Evolutionary conservation across 2,329 filamentous ascomycete genomes (phyloP).

Genomic region (Whalleya microplaca): DNA sequence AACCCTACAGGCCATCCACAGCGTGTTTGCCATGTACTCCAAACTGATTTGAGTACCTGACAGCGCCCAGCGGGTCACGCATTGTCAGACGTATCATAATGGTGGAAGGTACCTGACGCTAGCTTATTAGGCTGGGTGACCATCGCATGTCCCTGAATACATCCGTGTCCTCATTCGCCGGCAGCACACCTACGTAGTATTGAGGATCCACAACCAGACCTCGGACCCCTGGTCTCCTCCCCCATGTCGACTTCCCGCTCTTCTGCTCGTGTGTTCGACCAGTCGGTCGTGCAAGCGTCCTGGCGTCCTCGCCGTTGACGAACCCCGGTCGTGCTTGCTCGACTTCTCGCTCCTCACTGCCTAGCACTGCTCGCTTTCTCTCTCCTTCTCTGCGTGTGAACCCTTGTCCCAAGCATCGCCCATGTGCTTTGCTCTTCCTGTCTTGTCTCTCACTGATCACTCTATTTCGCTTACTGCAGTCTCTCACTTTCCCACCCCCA

Average conservation of each 20-base stretch:
- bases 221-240: constrained; percentile 10
- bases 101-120: constrained; percentile 24
- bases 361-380: constrained; percentile 9
- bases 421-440: too few relatives aligned
- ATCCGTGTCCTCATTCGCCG: constrained; percentile 19
- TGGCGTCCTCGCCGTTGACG: background rate
- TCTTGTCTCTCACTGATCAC: too few relatives aligned
- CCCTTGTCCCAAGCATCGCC: too few relatives aligned
- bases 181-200: too few relatives aligned
- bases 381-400: background rate
- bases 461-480: constrained; percentile 9
- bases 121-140: constrained; percentile 12
- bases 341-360: too few relatives aligned
- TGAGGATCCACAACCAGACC: constrained; percentile 15
- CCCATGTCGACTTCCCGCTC: constrained; percentile 23
- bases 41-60: constrained; percentile 16
- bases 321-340: background rate
- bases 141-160: constrained; percentile 18
- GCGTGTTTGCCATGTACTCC: constrained; percentile 23
- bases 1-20: constrained; percentile 10
- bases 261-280: constrained; percentile 13
- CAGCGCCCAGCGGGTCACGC: constrained; percentile 9
- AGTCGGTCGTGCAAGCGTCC: constrained; percentile 4
- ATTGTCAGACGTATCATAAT: constrained; percentile 17
- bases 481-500: background rate